Conservation (phyloP, 768 basidiomycete genomes). For the Kwoniella dendrophila region DNA sequence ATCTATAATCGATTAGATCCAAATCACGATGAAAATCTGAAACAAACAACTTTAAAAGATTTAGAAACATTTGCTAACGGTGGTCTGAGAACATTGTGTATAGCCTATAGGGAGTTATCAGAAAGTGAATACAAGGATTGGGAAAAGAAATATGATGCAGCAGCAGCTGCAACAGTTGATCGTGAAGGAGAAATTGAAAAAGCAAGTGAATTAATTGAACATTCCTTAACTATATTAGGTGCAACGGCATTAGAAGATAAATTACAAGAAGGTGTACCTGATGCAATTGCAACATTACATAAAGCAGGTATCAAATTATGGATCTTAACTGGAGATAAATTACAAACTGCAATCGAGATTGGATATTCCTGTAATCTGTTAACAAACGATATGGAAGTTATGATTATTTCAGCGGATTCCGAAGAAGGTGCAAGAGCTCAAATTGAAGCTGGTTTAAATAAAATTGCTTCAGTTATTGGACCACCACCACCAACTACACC, state of each 20-base stretch:
- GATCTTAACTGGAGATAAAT: constrained; percentile 97
- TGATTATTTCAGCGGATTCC: constrained; percentile 89
- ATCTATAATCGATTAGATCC: constrained; percentile 81
- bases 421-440: constrained; percentile 74
- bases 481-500: constrained; percentile 63
- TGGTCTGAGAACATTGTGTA: constrained; percentile 86
- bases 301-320: constrained; percentile 95
- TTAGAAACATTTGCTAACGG: constrained; percentile 93
- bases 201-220: constrained; percentile 80
- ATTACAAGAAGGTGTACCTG: constrained; percentile 93
- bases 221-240: constrained; percentile 78
- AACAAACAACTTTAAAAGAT: constrained; percentile 77
- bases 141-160: constrained; percentile 77
- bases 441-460: constrained; percentile 90
- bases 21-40: constrained; percentile 72
- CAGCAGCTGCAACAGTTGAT: constrained; percentile 72
- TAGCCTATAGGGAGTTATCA: constrained; percentile 73
- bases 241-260: constrained; percentile 98
- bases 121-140: constrained; percentile 85
- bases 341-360: constrained; percentile 98
- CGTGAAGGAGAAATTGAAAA: constrained; percentile 90
- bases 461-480: constrained; percentile 83
- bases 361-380: constrained; percentile 94
- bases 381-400: constrained; percentile 91
- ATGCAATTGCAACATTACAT: constrained; percentile 88